Evolutionary conservation across 176 grass and related monocot species (phyloP), one percentile per base, ranked within the genome.

Genomic region (Thalia dealbata): DNA sequence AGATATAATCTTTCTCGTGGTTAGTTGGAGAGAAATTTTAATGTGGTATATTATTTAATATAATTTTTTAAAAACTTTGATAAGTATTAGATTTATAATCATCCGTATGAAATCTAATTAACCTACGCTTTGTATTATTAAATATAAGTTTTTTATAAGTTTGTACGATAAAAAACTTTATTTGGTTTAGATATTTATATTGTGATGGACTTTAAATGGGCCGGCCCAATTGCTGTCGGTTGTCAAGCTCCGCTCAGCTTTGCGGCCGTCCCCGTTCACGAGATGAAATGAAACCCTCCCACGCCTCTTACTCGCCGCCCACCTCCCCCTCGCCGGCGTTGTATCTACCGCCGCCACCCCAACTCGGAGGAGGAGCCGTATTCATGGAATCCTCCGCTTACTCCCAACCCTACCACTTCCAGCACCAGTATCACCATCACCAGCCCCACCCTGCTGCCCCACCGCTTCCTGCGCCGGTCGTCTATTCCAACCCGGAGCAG

Each of bases 401-500:
- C 16, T n/a, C 30, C 24, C 66, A 79, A 21, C 77, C 67, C 22
- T 78, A 78, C 76, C 70, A 71, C 54, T 14, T 61, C 52, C 74
- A 65, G 0, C 74, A 42, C 6, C 30, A 45, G 21, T 16, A 21
- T 7, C 52, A 46, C 10, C 52, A 42, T 7, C 35, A 61, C 32
- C 76, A 45, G 23, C 32, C 29, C 23, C 52, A 42, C 11, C 24
- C 67, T 22, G 61, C 67, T 22, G 61, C 75, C 19, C 76, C 52
- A 14, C 19, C 52, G 66, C 64, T 19, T 19, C 19, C 32, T 14
- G 29, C 41, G 50, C 65, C 52, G 22, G 23, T 78, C 21, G 22
- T 78, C 38, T 73, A 76, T 54, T 25, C 70, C 30, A 73, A 85
- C 43, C 67, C 78, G n/a, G 83, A 86, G 11, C 78, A 74, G 61